phyloP scores from a whole-genome alignment of 352 stramenopile genomes.

The Globisporangium ultimum region DNA sequence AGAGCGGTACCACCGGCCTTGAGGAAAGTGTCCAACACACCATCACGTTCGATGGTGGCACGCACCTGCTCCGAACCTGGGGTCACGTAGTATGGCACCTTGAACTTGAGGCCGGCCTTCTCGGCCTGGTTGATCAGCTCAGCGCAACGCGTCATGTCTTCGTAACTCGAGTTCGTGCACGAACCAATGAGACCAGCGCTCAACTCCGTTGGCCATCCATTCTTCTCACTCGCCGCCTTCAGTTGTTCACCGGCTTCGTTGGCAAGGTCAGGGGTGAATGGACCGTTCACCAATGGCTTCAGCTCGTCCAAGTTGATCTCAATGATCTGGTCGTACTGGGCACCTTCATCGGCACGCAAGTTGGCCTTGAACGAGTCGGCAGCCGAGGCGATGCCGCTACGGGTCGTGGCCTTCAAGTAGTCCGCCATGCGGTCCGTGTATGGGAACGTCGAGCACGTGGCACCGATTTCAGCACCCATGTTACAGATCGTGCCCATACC shows the following conservation, averaged over 20 bases:
- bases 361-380: conserved; percentile 87
- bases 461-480: conserved; percentile 94
- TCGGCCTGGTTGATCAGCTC: conserved; percentile 87
- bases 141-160: conserved; percentile 91
- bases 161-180: conserved; percentile 95
- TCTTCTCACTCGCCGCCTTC: conserved; percentile 70
- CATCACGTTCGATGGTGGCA: conserved; percentile 89
- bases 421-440: conserved; percentile 91
- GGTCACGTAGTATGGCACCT: conserved; percentile 91
- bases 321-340: conserved; percentile 93
- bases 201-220: conserved; percentile 89
- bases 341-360: conserved; percentile 86
- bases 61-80: conserved; percentile 92
- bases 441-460: conserved; percentile 93
- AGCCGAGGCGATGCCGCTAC: conserved; percentile 85
- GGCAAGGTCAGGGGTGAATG: conserved; percentile 91
- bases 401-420: conserved; percentile 89
- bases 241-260: conserved; percentile 77
- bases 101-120: conserved; percentile 85
- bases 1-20: conserved; percentile 86
- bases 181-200: conserved; percentile 92
- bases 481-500: conserved; percentile 95
- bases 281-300: conserved; percentile 90
- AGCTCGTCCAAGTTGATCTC: conserved; percentile 91
- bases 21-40: conserved; percentile 89